Evolutionary conservation across 768 basidiomycete species (phyloP), one percentile per base, ranked within the genome.

Genomic region (Tylopilus subfusipes): DNA sequence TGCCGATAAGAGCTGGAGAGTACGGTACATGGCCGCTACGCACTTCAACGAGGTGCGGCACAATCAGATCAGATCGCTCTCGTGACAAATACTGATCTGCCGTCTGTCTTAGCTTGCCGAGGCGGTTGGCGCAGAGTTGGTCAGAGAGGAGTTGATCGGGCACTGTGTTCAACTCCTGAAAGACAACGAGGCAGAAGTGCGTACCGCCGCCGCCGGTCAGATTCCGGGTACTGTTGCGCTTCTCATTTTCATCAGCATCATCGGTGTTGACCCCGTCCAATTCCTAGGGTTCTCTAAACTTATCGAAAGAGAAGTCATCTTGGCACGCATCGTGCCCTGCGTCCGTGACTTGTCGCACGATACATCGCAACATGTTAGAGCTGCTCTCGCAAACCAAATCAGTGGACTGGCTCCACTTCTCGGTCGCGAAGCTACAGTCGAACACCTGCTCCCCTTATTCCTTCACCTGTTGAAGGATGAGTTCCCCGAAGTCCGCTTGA

Each of bases 121-220:
- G 66, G 86, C 91, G 9, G 89, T 97, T 16, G 96, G 97, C 4
- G 75, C 80, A 55, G 93, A 94, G 46, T 81, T 98, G 51, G 91
- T 97, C 42, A 81, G 93, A 60, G 96, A 98, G 61, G 97, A 99
- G 68, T 75, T 98, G 56, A 93, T 95, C 59, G 84, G 84, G 27
- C 93, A 96, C 58, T 98, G 88, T 70, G 93, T 98, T 7, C 86
- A 90, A 54, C 78, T 99, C 52, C 76, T 99, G 66, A 98, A 98
- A 72, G 97, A 99, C 67, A 96, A 96, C 64, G 97, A 99, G 73
- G 97, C 97, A 19, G 97, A 99, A 73, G 97, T 98, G 39, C 85
- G 95, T 59, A 98, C 95, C 47, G 96, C 97, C 40, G 94, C 90
- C 48, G 86, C 96, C 36, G 92, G 91, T 36, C 97, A 98, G 72